Conservation (phyloP, 1,139 yeast genomes). For the Kodamaea ohmeri region DNA sequence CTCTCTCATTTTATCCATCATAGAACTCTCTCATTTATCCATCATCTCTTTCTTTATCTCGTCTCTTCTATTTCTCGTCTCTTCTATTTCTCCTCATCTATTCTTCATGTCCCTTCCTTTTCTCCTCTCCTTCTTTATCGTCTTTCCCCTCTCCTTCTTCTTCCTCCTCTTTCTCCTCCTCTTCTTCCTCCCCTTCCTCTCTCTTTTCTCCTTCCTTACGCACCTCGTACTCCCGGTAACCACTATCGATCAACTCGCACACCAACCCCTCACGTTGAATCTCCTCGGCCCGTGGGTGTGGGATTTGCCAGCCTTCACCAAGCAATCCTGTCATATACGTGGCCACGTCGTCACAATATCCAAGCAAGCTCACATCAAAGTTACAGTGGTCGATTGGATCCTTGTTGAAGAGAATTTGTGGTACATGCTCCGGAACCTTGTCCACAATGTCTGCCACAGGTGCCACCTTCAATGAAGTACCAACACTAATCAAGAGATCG, state of each 20-base stretch:
- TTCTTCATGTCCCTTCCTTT: constrained; percentile 5
- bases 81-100: constrained; percentile 3
- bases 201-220: constrained; percentile 5
- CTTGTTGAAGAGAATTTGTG: constrained; percentile 79
- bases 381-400: constrained; percentile 65
- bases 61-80: constrained; percentile 3
- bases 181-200: constrained; percentile 4
- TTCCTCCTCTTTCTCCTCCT: constrained; percentile 5
- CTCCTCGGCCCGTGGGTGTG: constrained; percentile 42
- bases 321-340: constrained; percentile 50
- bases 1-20: too few species aligned
- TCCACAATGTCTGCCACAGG: constrained; percentile 84
- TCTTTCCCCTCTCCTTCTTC: constrained; percentile 5
- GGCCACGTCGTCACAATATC: constrained; percentile 86
- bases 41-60: background rate
- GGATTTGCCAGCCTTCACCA: constrained; percentile 57
- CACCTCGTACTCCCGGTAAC: constrained; percentile 18
- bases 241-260: constrained; percentile 21
- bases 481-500: constrained; percentile 82
- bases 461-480: constrained; percentile 91
- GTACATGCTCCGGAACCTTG: constrained; percentile 63
- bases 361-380: constrained; percentile 78
- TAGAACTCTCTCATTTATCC: constrained; percentile 1
- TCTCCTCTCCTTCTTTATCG: constrained; percentile 5
- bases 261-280: constrained; percentile 21